These are phyloP conservation scores for Cruciata laevipes DNA, from an alignment of 257 asterid species.

Conservation along the genomic window DNA sequence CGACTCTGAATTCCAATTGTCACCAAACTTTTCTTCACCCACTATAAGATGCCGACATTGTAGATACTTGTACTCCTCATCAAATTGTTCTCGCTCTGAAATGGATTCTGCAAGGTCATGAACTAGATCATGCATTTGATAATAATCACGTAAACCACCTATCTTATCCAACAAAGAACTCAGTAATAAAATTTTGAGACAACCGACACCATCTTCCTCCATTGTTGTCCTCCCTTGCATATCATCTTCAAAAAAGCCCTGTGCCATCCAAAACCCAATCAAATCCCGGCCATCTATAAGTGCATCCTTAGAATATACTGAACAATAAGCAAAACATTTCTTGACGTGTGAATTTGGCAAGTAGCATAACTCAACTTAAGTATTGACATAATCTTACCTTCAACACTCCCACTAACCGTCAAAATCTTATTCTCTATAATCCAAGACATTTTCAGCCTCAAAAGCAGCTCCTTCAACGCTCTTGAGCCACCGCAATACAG, in stretches of 20 bases:
- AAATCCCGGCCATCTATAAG: neutral
- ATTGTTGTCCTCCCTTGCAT: neutral
- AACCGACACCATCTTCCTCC: slow-evolving; percentile 14
- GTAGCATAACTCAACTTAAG: slow-evolving; percentile 27
- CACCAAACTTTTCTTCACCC: neutral
- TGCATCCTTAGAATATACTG: slow-evolving; percentile 18
- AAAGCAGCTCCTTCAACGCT: too few relatives aligned
- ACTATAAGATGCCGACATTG: neutral
- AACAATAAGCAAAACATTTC: slow-evolving; percentile 35
- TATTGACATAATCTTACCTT: neutral
- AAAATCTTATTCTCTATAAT: slow-evolving; percentile 2
- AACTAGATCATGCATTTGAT: slow-evolving; percentile 18
- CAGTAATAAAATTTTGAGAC: slow-evolving; percentile 17
- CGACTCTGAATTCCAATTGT: neutral
- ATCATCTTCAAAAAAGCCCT: slow-evolving; percentile 20
- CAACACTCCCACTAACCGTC: neutral
- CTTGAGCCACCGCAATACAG: too few relatives aligned
- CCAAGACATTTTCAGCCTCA: neutral
- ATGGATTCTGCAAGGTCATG: slow-evolving; percentile 28
- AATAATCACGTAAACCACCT: neutral
- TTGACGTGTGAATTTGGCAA: slow-evolving; percentile 20
- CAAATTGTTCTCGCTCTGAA: slow-evolving; percentile 2
- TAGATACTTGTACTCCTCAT: too few relatives aligned
- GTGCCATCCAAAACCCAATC: slow-evolving; percentile 13
- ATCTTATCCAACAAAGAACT: slow-evolving; percentile 23